Evolutionary conservation across 78 protist genomes (phyloP), one percentile per base, ranked within the genome.

Genomic region (Dictyostelium firmibasis): DNA sequence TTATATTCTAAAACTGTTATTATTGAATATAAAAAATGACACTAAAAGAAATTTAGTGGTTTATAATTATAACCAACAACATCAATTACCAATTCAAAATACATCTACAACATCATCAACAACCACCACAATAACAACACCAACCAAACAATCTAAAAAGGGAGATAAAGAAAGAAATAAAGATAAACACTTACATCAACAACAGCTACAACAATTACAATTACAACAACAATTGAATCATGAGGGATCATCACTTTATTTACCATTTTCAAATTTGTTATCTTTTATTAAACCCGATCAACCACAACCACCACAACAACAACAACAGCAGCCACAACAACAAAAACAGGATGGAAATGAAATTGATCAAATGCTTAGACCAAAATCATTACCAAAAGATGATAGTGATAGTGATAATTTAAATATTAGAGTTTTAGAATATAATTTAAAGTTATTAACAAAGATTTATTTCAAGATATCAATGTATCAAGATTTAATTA

Each of bases 401-500:
- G 76, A 44, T 29, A 78, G 47, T 33, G 94, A 89, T 23, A 81
- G 60, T 36, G 86, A 89, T 47, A 44, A 81, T 23, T 89, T 69
- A 16, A 81, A 81, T 33, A 44, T 81, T 3, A 41, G 94, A 27
- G 81, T 89, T 3, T 31, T 89, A 18, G 78, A 35, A 0, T 81
- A 89, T 33, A 89, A 89, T 47, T 50, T 69, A 9, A 78, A 69
- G n/a, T 27, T 89, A 31, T 25, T 81, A 3, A 35, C 74, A 25
- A 89, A 81, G 47, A 81, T 89, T 3, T 13, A 70, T 16, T 33
- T 36, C 57, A 67, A 64, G 25, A 18, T 67, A 67, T 8, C n/a
- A 44, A 29, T 50, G 11, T 53, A 35, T 23, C 86, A 57, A 43
- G 86, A 82, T 13, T 11, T 31, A 16, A 84, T 84, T 25, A 27